Conservation (phyloP, 768 basidiomycete species). For the Suillus subalutaceus region DNA sequence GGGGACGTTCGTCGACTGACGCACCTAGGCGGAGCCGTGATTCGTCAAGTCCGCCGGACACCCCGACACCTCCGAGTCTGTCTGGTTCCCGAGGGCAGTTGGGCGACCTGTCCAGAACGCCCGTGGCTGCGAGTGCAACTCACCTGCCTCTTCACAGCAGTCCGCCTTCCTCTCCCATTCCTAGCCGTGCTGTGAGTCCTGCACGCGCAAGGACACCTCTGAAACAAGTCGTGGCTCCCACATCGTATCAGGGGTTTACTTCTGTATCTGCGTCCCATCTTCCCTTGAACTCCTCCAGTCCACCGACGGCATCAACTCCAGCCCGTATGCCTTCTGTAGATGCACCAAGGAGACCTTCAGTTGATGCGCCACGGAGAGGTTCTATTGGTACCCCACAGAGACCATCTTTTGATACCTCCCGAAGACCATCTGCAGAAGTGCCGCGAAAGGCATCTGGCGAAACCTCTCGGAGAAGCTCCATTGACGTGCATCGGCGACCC, state of each 20-base stretch:
- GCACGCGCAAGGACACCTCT: conserved; percentile 45
- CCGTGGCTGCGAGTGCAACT: conserved; percentile 41
- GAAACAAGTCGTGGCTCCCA: conserved; percentile 43
- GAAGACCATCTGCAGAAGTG: conserved; percentile 43
- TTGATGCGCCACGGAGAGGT: conserved; percentile 27
- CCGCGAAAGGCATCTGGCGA: conserved; percentile 36
- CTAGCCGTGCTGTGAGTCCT: conserved; percentile 44
- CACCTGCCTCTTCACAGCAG: conserved; percentile 41
- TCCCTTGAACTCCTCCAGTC: conserved; percentile 36
- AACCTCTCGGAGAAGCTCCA: conserved; percentile 19
- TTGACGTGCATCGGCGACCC: conserved; percentile 30
- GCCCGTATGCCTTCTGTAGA: conserved; percentile 32
- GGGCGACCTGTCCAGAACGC: conserved; percentile 37
- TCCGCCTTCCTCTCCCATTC: conserved; percentile 42
- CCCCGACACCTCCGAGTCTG: conserved; percentile 44
- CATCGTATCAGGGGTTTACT: conserved; percentile 42
- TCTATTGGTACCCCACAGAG: conserved; percentile 36
- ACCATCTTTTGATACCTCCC: conserved; percentile 33
- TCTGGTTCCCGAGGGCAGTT: conserved; percentile 40
- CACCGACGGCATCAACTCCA: conserved; percentile 32
- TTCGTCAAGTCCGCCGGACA: conserved; percentile 47
- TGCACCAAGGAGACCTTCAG: conserved; percentile 30
- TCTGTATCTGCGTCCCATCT: conserved; percentile 57
- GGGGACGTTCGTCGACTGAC: conserved; percentile 35
- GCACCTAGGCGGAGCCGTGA: conserved; percentile 40